Evolutionary conservation across 2,329 filamentous ascomycete genomes (phyloP).

Genomic region (Didymosphaeria variabile): DNA sequence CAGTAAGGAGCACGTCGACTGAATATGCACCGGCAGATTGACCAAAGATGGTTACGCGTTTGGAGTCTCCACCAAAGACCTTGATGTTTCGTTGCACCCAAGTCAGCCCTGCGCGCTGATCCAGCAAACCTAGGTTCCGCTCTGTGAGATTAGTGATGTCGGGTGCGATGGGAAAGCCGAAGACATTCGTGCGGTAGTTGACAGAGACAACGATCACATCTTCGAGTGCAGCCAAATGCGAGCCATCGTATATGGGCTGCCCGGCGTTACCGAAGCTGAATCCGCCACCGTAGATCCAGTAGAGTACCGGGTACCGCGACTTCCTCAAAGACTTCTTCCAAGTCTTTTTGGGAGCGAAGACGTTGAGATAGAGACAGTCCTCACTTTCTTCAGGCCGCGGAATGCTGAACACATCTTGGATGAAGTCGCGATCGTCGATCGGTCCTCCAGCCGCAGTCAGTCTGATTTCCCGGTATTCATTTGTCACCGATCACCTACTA

Average conservation of each 20-base stretch:
- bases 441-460: conserved; percentile 5
- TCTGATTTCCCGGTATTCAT: too few species aligned
- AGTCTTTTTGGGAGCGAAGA: conserved; percentile 35
- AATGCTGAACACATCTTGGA: conserved; percentile 21
- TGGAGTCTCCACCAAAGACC: conserved; percentile 58
- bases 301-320: conserved; percentile 19
- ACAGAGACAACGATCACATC: conserved; percentile 35
- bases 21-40: conserved; percentile 37
- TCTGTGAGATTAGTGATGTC: conserved; percentile 26
- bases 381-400: conserved; percentile 37
- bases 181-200: conserved; percentile 40
- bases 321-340: neutral
- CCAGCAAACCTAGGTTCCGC: conserved; percentile 62
- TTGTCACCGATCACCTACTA: conserved; percentile 1
- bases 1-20: conserved; percentile 32
- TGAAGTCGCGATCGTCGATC: conserved; percentile 16
- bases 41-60: conserved; percentile 58
- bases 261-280: conserved; percentile 29
- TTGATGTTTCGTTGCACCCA: conserved; percentile 61
- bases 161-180: conserved; percentile 30
- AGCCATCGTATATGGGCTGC: conserved; percentile 30
- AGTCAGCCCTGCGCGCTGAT: conserved; percentile 62
- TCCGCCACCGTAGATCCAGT: conserved; percentile 29
- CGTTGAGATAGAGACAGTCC: conserved; percentile 53
- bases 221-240: conserved; percentile 33